Conservation (phyloP, 768 basidiomycete genomes). For the Tephrocybe sp. region DNA sequence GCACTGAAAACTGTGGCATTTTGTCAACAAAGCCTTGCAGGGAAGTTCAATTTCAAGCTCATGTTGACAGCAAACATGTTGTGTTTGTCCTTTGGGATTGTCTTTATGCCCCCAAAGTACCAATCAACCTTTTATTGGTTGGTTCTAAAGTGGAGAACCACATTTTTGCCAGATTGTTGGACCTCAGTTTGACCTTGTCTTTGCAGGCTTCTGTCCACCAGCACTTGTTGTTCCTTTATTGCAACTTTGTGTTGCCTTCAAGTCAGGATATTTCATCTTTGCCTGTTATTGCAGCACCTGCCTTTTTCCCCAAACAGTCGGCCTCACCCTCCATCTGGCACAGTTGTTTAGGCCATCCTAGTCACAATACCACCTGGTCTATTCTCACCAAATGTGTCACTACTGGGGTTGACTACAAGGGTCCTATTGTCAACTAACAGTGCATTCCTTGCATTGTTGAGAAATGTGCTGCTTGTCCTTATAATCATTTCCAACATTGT, state of each 20-base stretch:
- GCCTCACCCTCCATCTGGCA: background rate
- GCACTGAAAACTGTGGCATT: constrained; percentile 21
- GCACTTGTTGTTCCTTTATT: background rate
- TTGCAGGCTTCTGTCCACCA: background rate
- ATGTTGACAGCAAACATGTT: background rate
- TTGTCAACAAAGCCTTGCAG: constrained; percentile 13
- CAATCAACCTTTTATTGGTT: constrained; percentile 23
- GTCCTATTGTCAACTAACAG: background rate
- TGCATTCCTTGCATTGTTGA: constrained; percentile 1
- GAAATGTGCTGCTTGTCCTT: background rate
- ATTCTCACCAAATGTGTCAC: background rate
- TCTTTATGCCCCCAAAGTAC: constrained; percentile 22
- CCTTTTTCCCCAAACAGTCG: background rate
- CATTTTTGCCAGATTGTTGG: too few species aligned
- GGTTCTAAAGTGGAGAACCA: constrained; percentile 14
- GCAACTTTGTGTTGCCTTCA: background rate
- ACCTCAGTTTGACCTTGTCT: constrained; percentile 1
- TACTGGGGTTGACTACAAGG: background rate
- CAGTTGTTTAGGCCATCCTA: background rate
- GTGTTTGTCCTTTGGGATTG: constrained; percentile 17
- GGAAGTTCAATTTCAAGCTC: constrained; percentile 8
- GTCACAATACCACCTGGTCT: background rate
- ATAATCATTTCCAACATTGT: background rate
- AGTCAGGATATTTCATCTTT: too few species aligned
- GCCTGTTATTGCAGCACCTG: background rate